Percentiles rank a stretch among this genome's conserved stretches.
Evolutionary conservation across 805 yeast species (phyloP).

Genomic region (Candida maris): DNA sequence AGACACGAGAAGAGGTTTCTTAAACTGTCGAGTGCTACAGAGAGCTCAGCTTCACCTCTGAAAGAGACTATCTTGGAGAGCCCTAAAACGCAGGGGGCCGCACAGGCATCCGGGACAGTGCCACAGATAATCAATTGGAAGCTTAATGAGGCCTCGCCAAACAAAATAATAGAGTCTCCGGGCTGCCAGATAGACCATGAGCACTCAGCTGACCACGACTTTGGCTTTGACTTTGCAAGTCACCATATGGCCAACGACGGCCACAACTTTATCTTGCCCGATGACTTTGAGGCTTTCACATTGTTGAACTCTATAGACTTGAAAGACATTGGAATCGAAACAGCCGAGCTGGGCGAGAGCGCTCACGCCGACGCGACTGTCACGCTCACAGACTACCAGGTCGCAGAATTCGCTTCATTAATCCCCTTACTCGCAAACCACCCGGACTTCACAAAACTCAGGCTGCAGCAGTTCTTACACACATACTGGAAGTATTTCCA

Average conservation of each 20-base stretch:
- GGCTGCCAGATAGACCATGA: neutral
- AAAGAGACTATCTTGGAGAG: too few species aligned
- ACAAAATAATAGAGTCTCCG: neutral
- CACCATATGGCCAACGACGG: constrained; percentile 24
- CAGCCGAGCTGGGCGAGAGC: neutral
- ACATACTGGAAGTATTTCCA: constrained; percentile 59
- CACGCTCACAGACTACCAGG: constrained; percentile 15
- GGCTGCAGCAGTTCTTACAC: constrained; percentile 28
- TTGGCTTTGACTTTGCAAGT: constrained; percentile 23
- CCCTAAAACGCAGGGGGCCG: too few species aligned
- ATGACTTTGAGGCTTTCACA: constrained; percentile 28
- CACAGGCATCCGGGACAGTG: neutral
- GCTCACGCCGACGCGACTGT: constrained; percentile 9
- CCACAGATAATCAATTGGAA: constrained; percentile 29
- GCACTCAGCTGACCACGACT: constrained; percentile 2
- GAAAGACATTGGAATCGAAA: too few species aligned
- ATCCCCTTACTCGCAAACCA: constrained; percentile 27
- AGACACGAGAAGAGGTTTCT: constrained; percentile 34
- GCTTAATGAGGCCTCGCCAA: constrained; percentile 20
- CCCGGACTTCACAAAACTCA: constrained; percentile 28
- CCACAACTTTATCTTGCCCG: constrained; percentile 29
- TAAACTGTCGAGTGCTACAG: constrained; percentile 4
- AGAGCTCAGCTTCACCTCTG: too few species aligned
- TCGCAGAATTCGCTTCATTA: constrained; percentile 21
- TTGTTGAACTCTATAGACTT: neutral